Conservation (phyloP, 1,284 basidiomycete genomes). For the Cryptococcus jaspeensis region DNA sequence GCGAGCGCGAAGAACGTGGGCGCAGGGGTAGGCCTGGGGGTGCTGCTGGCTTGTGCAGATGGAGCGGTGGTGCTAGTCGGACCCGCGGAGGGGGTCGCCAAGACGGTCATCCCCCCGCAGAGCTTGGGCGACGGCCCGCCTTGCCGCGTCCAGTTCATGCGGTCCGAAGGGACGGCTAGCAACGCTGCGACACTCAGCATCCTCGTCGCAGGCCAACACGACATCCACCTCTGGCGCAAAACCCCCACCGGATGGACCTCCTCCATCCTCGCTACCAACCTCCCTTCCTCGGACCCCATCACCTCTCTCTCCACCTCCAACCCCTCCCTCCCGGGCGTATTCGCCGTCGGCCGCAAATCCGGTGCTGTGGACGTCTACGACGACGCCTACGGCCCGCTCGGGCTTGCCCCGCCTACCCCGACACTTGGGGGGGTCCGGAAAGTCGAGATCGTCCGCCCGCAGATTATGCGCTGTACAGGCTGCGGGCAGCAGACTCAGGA, state of each 20-base stretch:
- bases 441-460: conserved; percentile 21
- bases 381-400: conserved; percentile 17
- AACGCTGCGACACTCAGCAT: background rate
- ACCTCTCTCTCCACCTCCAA: conserved; percentile 11
- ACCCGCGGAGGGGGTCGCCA: background rate
- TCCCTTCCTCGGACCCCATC: conserved; percentile 15
- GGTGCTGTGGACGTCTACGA: conserved; percentile 41
- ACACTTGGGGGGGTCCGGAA: conserved; percentile 10
- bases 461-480: conserved; percentile 26
- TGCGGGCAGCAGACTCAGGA: conserved; percentile 30
- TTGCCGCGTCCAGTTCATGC: conserved; percentile 1
- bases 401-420: conserved; percentile 3
- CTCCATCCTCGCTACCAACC: conserved; percentile 1
- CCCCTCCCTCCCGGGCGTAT: conserved; percentile 15
- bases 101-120: background rate
- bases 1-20: too few relatives aligned
- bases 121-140: background rate
- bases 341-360: conserved; percentile 36
- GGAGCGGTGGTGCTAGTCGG: conserved; percentile 5
- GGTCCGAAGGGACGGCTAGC: background rate
- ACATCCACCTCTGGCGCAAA: conserved; percentile 8
- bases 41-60: conserved; percentile 8
- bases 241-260: conserved; percentile 6
- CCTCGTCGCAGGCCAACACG: background rate
- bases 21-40: background rate